A percentile compares a stretch with the other conserved stretches of the same genome.
Evolutionary conservation across 352 stramenopile species (phyloP).

Genomic region (Pythium phragmiticola): DNA sequence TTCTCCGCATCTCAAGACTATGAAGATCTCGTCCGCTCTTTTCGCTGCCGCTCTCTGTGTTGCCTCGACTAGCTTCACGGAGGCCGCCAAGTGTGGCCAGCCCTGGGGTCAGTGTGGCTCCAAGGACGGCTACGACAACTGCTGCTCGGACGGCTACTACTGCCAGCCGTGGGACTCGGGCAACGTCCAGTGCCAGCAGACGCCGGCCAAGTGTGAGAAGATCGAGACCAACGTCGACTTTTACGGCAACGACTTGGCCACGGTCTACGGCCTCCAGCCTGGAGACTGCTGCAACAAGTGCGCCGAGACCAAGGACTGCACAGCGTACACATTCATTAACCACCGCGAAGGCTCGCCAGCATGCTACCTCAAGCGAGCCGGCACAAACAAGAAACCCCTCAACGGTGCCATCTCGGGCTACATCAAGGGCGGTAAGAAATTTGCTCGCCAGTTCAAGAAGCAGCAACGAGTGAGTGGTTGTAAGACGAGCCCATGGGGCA

Average conservation of each 20-base stretch:
- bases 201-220: slow-evolving; percentile 33
- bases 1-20: neutral
- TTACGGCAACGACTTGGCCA: slow-evolving; percentile 38
- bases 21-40: slow-evolving; percentile 5
- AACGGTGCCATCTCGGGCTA: slow-evolving; percentile 13
- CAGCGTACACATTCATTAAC: slow-evolving; percentile 43
- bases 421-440: slow-evolving; percentile 14
- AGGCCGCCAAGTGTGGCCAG: neutral
- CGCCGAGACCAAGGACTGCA: slow-evolving; percentile 29
- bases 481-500: slow-evolving; percentile 4
- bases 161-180: slow-evolving; percentile 41
- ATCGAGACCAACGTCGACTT: slow-evolving; percentile 42
- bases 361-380: slow-evolving; percentile 13
- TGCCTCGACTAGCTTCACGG: neutral
- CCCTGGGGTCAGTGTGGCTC: slow-evolving; percentile 13
- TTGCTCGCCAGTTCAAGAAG: slow-evolving; percentile 1
- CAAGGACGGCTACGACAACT: slow-evolving; percentile 15
- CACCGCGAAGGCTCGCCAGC: slow-evolving; percentile 4
- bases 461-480: neutral
- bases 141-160: slow-evolving; percentile 38
- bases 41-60: slow-evolving; percentile 1
- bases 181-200: slow-evolving; percentile 39
- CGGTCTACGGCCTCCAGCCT: slow-evolving; percentile 36
- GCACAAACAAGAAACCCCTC: neutral
- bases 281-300: slow-evolving; percentile 32